Evolutionary conservation across 805 yeast species (phyloP).

Genomic region (Candida insectalens): DNA sequence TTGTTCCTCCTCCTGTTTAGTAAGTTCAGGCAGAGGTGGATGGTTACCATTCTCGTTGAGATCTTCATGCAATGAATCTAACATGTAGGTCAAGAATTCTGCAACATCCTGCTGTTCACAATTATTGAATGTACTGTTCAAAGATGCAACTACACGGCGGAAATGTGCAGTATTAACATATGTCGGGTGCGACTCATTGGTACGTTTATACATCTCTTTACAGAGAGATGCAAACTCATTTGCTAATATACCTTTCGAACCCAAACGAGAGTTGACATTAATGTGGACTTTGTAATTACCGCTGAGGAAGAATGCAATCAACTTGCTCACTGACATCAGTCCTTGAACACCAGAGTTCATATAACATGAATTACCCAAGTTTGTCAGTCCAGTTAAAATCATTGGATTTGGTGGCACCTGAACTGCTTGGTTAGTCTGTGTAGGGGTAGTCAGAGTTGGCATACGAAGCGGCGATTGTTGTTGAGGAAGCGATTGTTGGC

Average conservation of each 20-base stretch:
- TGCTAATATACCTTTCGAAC: slow-evolving; percentile 74
- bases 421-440: neutral
- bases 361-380: slow-evolving; percentile 87
- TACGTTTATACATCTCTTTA: slow-evolving; percentile 39
- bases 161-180: slow-evolving; percentile 25
- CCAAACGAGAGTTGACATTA: slow-evolving; percentile 63
- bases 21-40: slow-evolving; percentile 46
- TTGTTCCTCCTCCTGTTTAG: slow-evolving; percentile 59
- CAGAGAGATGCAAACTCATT: slow-evolving; percentile 55
- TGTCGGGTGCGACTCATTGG: slow-evolving; percentile 10
- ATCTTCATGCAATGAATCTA: slow-evolving; percentile 79
- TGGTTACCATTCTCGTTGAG: slow-evolving; percentile 57
- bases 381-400: slow-evolving; percentile 62
- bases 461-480: neutral
- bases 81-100: slow-evolving; percentile 65
- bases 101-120: slow-evolving; percentile 79
- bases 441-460: neutral
- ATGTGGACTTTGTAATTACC: slow-evolving; percentile 57
- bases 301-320: slow-evolving; percentile 52
- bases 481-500: slow-evolving; percentile 5
- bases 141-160: slow-evolving; percentile 56
- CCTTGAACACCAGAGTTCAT: slow-evolving; percentile 91
- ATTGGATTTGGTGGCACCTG: slow-evolving; percentile 8
- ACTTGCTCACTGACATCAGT: slow-evolving; percentile 58
- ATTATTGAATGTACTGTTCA: slow-evolving; percentile 56